phyloP scores from a whole-genome alignment of 2,329 filamentous ascomycete species.

The Cladophialophora yegresii region DNA sequence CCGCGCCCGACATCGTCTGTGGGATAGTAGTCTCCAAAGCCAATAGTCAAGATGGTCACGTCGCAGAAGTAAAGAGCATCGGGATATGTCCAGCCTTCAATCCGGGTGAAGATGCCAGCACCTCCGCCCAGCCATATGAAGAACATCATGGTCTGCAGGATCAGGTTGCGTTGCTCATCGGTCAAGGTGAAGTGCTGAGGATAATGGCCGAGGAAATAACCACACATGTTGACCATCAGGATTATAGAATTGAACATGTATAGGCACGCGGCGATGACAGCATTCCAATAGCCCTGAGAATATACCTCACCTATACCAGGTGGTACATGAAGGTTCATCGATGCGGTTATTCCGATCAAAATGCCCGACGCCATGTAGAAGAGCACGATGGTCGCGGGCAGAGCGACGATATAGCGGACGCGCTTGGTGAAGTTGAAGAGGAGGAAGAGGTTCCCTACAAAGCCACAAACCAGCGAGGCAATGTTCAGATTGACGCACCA shows the following conservation, averaged over 20 bases:
- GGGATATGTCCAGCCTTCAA: constrained; percentile 67
- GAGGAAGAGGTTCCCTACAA: constrained; percentile 77
- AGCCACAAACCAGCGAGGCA: constrained; percentile 71
- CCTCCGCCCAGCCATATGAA: constrained; percentile 79
- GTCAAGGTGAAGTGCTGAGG: constrained; percentile 76
- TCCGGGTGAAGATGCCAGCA: constrained; percentile 69
- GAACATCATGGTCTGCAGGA: constrained; percentile 85
- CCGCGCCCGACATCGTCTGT: constrained; percentile 62
- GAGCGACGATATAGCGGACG: constrained; percentile 76
- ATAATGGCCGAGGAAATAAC: constrained; percentile 74
- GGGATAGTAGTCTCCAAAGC: constrained; percentile 64
- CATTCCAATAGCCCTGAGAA: constrained; percentile 87
- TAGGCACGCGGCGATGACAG: constrained; percentile 73
- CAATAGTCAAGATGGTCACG: constrained; percentile 64
- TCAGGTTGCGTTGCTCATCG: constrained; percentile 79
- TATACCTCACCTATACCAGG: constrained; percentile 56
- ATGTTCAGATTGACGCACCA: constrained; percentile 79
- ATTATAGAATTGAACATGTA: constrained; percentile 78
- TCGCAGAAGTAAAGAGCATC: constrained; percentile 80
- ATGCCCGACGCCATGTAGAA: constrained; percentile 69
- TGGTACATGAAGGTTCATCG: constrained; percentile 64
- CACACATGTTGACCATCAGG: constrained; percentile 76
- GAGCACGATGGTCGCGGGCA: constrained; percentile 78
- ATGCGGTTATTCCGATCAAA: constrained; percentile 66
- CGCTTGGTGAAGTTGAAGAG: constrained; percentile 83